Evolutionary conservation across 139 green algal genomes (phyloP).

Genomic region (Spirogloea muscicola): DNA sequence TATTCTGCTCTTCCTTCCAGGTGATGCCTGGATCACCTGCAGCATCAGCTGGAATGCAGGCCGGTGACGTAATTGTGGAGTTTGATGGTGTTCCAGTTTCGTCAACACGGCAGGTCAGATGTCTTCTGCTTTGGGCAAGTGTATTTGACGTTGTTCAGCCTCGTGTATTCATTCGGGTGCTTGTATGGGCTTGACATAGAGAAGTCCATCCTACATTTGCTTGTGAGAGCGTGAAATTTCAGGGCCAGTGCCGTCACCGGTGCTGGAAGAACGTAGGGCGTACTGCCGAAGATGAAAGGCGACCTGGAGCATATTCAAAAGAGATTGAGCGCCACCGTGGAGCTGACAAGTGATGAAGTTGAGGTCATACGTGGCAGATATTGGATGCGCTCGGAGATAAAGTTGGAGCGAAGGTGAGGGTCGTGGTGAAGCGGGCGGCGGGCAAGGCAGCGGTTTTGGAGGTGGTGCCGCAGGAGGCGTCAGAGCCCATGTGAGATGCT

Average conservation of each 20-base stretch:
- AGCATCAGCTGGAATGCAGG: conserved; percentile 30
- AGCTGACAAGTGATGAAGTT: not conserved
- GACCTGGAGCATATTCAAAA: conserved; percentile 6
- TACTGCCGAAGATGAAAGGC: not conserved
- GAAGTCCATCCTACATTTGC: not conserved
- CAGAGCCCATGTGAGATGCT: too few species aligned
- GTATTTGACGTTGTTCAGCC: not conserved
- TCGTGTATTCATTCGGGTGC: not conserved
- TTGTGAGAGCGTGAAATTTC: conserved; percentile 7
- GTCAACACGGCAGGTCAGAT: conserved; percentile 16
- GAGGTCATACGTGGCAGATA: conserved; percentile 13
- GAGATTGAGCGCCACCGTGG: not conserved
- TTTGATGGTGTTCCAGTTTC: conserved; percentile 41
- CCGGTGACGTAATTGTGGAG: conserved; percentile 51
- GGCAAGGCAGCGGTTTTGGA: conserved; percentile 29
- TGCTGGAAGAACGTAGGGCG: not conserved
- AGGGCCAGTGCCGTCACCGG: not conserved
- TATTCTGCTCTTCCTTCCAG: too few species aligned
- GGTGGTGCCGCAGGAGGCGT: conserved; percentile 45
- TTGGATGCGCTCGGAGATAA: conserved; percentile 32
- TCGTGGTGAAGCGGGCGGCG: conserved; percentile 20
- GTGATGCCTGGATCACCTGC: conserved; percentile 50
- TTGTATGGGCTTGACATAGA: not conserved
- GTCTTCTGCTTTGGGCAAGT: not conserved
- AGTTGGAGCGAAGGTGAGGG: conserved; percentile 25